These are phyloP conservation scores for Rhodotorula kratochvilovae DNA, from an alignment of 768 basidiomycete species.

Conservation along the genomic window DNA sequence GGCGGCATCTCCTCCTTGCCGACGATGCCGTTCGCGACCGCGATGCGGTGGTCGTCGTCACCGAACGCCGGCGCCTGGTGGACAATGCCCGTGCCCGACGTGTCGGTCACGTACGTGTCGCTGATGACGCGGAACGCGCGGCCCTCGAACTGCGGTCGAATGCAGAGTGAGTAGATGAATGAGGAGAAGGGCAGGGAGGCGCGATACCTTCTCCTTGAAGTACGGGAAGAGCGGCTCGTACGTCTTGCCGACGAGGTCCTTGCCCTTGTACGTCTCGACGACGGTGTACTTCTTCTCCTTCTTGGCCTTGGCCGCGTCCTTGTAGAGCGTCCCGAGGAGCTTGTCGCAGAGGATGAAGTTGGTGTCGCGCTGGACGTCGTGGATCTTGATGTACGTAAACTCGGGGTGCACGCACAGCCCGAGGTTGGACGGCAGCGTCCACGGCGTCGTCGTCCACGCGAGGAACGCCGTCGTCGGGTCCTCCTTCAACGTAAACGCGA, in stretches of 20 bases:
- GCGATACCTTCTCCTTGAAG: constrained; percentile 78
- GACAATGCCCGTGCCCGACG: constrained; percentile 94
- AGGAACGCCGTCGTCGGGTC: constrained; percentile 83
- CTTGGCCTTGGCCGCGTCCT: constrained; percentile 94
- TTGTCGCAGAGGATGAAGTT: constrained; percentile 90
- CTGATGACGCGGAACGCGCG: constrained; percentile 81
- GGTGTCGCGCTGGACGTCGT: constrained; percentile 75
- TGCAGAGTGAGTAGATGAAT: background rate
- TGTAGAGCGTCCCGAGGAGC: constrained; percentile 81
- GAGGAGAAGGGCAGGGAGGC: background rate
- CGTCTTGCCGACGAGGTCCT: constrained; percentile 92
- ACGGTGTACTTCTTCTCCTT: constrained; percentile 62
- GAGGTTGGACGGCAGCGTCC: constrained; percentile 94
- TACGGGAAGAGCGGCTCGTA: constrained; percentile 94
- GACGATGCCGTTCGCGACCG: constrained; percentile 76
- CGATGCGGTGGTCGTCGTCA: constrained; percentile 96
- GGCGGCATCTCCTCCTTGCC: constrained; percentile 86
- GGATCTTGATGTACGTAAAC: constrained; percentile 92
- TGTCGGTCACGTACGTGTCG: constrained; percentile 88
- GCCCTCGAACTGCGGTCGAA: constrained; percentile 67
- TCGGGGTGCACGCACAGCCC: constrained; percentile 94
- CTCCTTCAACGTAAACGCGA: constrained; percentile 86
- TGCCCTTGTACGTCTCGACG: constrained; percentile 78
- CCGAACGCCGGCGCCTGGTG: constrained; percentile 98
- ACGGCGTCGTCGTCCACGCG: constrained; percentile 99